Evolutionary conservation across 495 filamentous ascomycete genomes (phyloP).

Genomic region (Neurospora sublineolata): DNA sequence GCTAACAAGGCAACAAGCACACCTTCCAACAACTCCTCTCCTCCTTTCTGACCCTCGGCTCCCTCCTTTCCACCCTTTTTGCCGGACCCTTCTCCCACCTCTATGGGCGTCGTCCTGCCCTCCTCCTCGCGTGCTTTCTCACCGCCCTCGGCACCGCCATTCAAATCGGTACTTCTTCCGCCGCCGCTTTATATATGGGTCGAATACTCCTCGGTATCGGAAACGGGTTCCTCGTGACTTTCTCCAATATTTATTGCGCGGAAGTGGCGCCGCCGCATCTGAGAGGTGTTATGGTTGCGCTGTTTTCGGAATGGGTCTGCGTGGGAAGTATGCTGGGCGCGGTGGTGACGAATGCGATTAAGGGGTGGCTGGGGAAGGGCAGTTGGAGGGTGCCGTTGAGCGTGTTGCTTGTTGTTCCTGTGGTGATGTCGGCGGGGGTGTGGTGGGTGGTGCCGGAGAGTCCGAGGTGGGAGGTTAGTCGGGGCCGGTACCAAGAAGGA

Average conservation of each 20-base stretch:
- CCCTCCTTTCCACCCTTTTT: conserved; percentile 42
- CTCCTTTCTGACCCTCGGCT: conserved; percentile 45
- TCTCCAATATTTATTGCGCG: conserved; percentile 40
- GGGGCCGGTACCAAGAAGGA: conserved; percentile 33
- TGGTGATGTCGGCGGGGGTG: conserved; percentile 36
- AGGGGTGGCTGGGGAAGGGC: conserved; percentile 22
- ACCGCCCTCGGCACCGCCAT: conserved; percentile 33
- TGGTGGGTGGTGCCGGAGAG: conserved; percentile 49
- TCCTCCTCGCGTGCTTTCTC: conserved; percentile 37
- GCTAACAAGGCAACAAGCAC: background rate
- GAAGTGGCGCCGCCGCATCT: conserved; percentile 27
- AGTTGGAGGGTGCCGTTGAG: conserved; percentile 46
- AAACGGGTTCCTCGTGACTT: conserved; percentile 43
- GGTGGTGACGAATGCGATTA: conserved; percentile 25
- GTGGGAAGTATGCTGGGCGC: conserved; percentile 43
- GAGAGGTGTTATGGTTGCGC: conserved; percentile 26
- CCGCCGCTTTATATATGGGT: conserved; percentile 37
- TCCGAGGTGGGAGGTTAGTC: conserved; percentile 46
- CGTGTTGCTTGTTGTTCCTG: conserved; percentile 42
- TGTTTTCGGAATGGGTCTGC: conserved; percentile 28
- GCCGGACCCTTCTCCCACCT: conserved; percentile 39
- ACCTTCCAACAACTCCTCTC: conserved; percentile 45
- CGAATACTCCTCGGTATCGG: conserved; percentile 41
- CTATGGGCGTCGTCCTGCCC: conserved; percentile 37
- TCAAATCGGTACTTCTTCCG: conserved; percentile 34